Evolutionary conservation across 352 stramenopile genomes (phyloP), one percentile per base, ranked within the genome.

Genomic region (Nothophytophthora sp.): DNA sequence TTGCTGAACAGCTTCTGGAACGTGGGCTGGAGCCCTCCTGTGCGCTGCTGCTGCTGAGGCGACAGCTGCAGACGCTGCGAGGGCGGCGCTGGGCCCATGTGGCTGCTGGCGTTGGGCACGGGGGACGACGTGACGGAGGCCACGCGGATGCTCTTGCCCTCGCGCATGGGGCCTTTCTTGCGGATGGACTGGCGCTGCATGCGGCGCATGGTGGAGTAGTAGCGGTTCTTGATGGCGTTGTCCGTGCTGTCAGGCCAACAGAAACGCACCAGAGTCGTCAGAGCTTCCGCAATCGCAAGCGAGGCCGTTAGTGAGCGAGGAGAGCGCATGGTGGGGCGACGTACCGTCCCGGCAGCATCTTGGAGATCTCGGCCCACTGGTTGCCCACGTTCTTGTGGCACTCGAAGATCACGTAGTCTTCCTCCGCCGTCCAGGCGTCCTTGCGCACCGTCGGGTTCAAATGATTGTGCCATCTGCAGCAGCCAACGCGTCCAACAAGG

Each of bases 141-240:
- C 13, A 90, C 71, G 18, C 81, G 76, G 34, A 92, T 90, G 50
- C 75, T 89, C 44, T 93, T 93, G 40, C 80, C 82, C 43, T 93
- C 80, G 16, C 82, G 71, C 59, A 93, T 72, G 9, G 78, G 69
- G 2, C 79, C 81, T 76, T 95, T 95, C 68, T 92, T 95, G 15
- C 85, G 85, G 34, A 95, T 76, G 16, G 85, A 95, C 55, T 96
- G 86, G 0, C 86, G 68, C 61, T 94, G 80, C 79, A 96, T 92
- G 50, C 86, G 79, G 4, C 86, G 67, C 82, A 94, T 95, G n/a
- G 82, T 96, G 50, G 86, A 96, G 63, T 98, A 96, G 60, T 93
- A 96, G 29, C 86, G 75, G 51, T 96, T 96, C 67, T 97, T 97
- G 60, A 97, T 96, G 23, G 84, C 85, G 59, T 97, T 97, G 59